Base-by-base conservation (phyloP, 83 land plant genomes). In the Thuja plicata region DNA sequence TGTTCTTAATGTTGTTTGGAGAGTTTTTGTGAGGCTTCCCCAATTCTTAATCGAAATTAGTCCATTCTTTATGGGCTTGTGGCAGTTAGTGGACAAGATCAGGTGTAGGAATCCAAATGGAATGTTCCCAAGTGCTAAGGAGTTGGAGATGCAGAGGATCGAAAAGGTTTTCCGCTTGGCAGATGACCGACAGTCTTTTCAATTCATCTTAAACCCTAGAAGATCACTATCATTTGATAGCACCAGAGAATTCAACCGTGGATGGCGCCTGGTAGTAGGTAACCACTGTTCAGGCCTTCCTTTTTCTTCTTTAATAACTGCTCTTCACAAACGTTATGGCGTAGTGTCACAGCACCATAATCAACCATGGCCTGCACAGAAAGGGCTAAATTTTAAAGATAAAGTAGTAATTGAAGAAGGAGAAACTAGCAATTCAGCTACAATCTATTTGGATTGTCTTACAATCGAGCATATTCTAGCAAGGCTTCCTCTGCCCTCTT, bases 101-200 rank as follows among this genome's bases (percentile, higher is more conserved):
- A 66, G 71, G 9, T 66, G 24, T 27, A 66, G 71, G 10, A 66
- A 66, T 66, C 71, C n/a, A 24, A 27, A 24, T 66, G 30, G 30
- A 66, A 66, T 66, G 30, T 66, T 66, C 71, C 71, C 71, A 66
- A 66, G 71, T 66, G 71, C 71, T 7, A 27, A 66, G 71, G 71
- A 66, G 71, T 24, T 66, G 71, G 71, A 66, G 71, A 66, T 66
- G 71, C 71, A 66, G 71, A 66, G 71, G 71, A 66, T 66, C n/a
- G 71, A 66, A 27, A 66, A 66, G n/a, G n/a, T 66, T 66, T 66
- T 66, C 8, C 71, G 71, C n/a, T 66, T 66, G 71, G 71, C 71
- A 21, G 71, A 66, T 66, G 71, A 66, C n/a, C 71, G 71, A 66
- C 71, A 66, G 71, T 66, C 71, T 24, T 66, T 66, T 66, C 71